Percentiles rank a stretch among this genome's conserved stretches.
These are phyloP conservation scores for Nicotiana knightiana DNA, from an alignment of 257 asterid genomes.

Conservation along the genomic window DNA sequence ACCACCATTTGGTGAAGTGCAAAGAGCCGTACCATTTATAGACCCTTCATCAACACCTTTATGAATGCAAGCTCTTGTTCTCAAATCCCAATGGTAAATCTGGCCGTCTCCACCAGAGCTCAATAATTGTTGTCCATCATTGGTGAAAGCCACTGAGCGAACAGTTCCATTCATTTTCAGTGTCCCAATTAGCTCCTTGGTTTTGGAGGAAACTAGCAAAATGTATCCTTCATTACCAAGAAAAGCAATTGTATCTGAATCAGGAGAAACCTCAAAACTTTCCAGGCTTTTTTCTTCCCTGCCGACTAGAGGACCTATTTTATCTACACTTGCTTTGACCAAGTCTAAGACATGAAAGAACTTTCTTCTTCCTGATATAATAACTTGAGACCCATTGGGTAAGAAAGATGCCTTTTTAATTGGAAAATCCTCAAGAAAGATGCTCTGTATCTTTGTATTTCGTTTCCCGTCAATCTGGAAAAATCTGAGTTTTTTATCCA, in stretches of 20 bases:
- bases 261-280: conserved; percentile 88
- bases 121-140: conserved; percentile 55
- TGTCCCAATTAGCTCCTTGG: conserved; percentile 80
- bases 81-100: conserved; percentile 81
- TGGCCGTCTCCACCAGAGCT: conserved; percentile 91
- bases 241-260: conserved; percentile 75
- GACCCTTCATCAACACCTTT: conserved; percentile 93
- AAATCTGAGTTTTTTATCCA: conserved; percentile 65
- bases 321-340: conserved; percentile 64
- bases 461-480: conserved; percentile 88
- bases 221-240: conserved; percentile 86
- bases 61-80: conserved; percentile 74
- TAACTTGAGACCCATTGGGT: conserved; percentile 86
- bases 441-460: conserved; percentile 67
- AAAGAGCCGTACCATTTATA: conserved; percentile 62
- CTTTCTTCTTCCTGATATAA: conserved; percentile 79
- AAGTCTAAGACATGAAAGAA: conserved; percentile 76
- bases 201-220: conserved; percentile 68
- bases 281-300: conserved; percentile 97
- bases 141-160: conserved; percentile 68
- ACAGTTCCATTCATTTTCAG: conserved; percentile 90
- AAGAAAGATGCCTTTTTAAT: conserved; percentile 74
- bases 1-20: conserved; percentile 57
- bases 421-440: conserved; percentile 80
- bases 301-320: conserved; percentile 72